A percentile compares a stretch with the other conserved stretches of the same genome.
Conservation (phyloP, 176 grass and related monocot species). For the Avena insularis region DNA sequence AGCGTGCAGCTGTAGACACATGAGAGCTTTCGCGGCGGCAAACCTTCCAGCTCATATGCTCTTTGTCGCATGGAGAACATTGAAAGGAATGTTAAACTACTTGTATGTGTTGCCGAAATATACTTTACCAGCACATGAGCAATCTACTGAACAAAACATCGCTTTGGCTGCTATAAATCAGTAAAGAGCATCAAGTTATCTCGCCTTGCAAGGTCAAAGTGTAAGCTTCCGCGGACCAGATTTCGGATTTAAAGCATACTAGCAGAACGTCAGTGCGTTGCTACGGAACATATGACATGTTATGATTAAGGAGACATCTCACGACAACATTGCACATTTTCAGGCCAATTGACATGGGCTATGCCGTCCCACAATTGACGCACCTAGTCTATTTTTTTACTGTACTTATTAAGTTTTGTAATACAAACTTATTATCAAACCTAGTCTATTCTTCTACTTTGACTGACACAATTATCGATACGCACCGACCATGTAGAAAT, state of each 20-base stretch:
- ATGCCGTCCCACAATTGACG: no score
- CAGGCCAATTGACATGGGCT: no score
- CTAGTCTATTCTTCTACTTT: no score
- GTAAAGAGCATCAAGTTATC: background rate
- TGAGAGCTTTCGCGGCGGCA: background rate
- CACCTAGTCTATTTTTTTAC: no score
- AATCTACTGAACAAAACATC: background rate
- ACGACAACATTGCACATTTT: no score
- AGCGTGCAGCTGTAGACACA: background rate
- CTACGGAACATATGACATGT: no score
- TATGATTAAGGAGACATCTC: no score
- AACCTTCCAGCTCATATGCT: background rate
- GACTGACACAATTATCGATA: no score
- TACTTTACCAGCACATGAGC: background rate
- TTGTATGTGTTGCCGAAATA: background rate
- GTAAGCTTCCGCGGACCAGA: background rate
- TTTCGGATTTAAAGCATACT: background rate
- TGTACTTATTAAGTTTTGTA: no score
- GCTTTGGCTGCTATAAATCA: background rate
- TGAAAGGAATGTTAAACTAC: background rate
- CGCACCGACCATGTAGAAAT: no score
- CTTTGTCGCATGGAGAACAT: background rate
- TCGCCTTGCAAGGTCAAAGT: background rate
- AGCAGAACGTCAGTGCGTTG: no score
- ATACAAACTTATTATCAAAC: no score